These are phyloP conservation scores for Colletotrichum horii DNA, from an alignment of 2,329 filamentous ascomycete species.

Conservation along the genomic window DNA sequence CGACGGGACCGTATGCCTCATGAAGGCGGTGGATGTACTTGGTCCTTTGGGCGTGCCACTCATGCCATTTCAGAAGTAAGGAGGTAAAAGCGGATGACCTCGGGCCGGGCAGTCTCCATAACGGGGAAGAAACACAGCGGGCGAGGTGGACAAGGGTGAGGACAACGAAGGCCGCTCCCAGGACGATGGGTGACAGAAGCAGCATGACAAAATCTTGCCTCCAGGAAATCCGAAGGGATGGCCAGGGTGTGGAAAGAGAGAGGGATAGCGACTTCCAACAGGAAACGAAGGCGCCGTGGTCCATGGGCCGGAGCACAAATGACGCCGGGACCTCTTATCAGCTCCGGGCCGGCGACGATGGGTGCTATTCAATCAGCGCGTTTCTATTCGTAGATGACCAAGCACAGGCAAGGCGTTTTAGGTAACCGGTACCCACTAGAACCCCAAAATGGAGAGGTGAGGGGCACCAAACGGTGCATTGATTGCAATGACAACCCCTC, in stretches of 20 bases:
- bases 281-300: not conserved
- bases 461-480: not conserved
- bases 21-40: slow-evolving; percentile 62
- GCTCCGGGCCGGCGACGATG: slow-evolving; percentile 1
- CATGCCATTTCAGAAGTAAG: slow-evolving; percentile 58
- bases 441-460: not conserved
- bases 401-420: not conserved
- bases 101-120: slow-evolving; percentile 54
- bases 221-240: not conserved
- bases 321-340: slow-evolving; percentile 13
- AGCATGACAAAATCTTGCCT: slow-evolving; percentile 17
- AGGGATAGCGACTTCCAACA: not conserved
- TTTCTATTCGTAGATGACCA: slow-evolving; percentile 6
- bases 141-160: slow-evolving; percentile 14
- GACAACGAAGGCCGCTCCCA: slow-evolving; percentile 7
- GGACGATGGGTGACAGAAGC: slow-evolving; percentile 22
- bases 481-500: not conserved
- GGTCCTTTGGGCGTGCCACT: slow-evolving; percentile 58
- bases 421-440: not conserved
- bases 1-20: slow-evolving; percentile 58
- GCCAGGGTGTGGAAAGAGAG: not conserved
- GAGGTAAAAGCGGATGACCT: slow-evolving; percentile 53
- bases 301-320: not conserved
- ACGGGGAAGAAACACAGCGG: slow-evolving; percentile 37
- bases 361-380: slow-evolving; percentile 9